A percentile compares a stretch with the other conserved stretches of the same genome.
Evolutionary conservation across 1,284 basidiomycete genomes (phyloP).

Genomic region (Tilletia walkeri): DNA sequence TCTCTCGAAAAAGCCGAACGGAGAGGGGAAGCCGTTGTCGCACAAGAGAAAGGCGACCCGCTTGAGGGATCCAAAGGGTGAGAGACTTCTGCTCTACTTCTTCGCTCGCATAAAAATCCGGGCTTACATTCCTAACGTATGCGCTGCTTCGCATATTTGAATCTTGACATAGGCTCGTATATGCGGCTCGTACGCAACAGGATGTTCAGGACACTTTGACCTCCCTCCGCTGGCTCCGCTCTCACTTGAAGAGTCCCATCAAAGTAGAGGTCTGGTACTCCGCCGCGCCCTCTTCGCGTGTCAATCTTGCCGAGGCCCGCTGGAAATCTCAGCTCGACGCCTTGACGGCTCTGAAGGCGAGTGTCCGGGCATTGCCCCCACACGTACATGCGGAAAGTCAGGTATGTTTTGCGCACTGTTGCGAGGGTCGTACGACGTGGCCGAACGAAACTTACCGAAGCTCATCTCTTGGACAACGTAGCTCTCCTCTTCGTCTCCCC

Average conservation of each 20-base stretch:
- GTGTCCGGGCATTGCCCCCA: background rate
- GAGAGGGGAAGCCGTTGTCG: background rate
- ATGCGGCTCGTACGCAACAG: background rate
- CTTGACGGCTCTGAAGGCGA: background rate
- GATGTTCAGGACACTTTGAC: background rate
- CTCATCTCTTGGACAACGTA: background rate
- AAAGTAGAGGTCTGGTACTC: slow-evolving; percentile 9
- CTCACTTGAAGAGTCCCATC: slow-evolving; percentile 7
- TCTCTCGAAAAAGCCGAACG: background rate
- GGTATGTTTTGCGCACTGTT: too few relatives aligned
- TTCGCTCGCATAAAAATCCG: too few relatives aligned
- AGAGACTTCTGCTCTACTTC: background rate
- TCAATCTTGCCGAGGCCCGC: slow-evolving; percentile 2
- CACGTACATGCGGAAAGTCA: background rate
- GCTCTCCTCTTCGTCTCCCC: background rate
- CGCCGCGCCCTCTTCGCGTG: background rate
- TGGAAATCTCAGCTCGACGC: background rate
- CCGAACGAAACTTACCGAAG: too few relatives aligned
- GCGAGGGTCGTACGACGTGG: too few relatives aligned
- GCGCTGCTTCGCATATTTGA: too few relatives aligned
- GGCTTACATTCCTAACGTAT: too few relatives aligned
- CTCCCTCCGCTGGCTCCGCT: slow-evolving; percentile 11
- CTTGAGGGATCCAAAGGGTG: slow-evolving; percentile 15
- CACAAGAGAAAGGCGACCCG: background rate
- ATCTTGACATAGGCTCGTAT: background rate